Evolutionary conservation across 495 filamentous ascomycete species (phyloP).

Genomic region (Trichocladium uniseriatum): DNA sequence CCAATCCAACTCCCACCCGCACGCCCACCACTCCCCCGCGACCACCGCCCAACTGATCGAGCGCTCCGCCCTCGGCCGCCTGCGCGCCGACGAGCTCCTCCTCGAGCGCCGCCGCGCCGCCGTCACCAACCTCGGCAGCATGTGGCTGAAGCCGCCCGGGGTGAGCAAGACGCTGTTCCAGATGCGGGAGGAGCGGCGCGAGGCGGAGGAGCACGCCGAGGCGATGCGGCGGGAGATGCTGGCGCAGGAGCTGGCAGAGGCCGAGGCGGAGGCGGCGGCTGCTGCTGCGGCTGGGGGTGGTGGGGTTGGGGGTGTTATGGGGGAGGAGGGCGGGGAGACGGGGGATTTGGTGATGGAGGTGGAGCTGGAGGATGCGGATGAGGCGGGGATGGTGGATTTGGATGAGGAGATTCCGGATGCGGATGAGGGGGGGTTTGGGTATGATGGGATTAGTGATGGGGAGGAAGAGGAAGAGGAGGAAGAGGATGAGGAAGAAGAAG

Average conservation of each 20-base stretch:
- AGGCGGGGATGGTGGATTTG: conserved; percentile 40
- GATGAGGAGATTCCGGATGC: conserved; percentile 62
- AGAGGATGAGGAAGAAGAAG: conserved; percentile 23
- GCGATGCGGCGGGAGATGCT: conserved; percentile 59
- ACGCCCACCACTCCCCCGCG: conserved; percentile 6
- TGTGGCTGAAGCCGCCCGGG: conserved; percentile 73
- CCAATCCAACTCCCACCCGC: conserved; percentile 15
- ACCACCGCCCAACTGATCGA: conserved; percentile 26
- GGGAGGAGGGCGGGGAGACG: conserved; percentile 15
- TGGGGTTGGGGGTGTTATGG: conserved; percentile 8
- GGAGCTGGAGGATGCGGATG: conserved; percentile 48
- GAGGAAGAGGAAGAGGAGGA: conserved; percentile 29
- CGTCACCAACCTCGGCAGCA: conserved; percentile 63
- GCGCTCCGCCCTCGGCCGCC: conserved; percentile 47
- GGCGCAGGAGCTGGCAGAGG: conserved; percentile 53
- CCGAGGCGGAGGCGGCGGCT: conserved; percentile 36
- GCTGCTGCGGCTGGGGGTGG: conserved; percentile 28
- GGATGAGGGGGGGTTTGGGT: conserved; percentile 39
- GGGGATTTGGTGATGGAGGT: conserved; percentile 17
- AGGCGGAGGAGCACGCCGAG: conserved; percentile 69
- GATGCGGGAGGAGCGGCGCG: conserved; percentile 66
- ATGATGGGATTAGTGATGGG: conserved; percentile 36
- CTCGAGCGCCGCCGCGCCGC: conserved; percentile 59
- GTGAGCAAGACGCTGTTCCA: conserved; percentile 67
- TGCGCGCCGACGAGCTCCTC: conserved; percentile 59